Evolutionary conservation across 1,139 yeast genomes (phyloP).

Genomic region (Zygosaccharomyces sapae): DNA sequence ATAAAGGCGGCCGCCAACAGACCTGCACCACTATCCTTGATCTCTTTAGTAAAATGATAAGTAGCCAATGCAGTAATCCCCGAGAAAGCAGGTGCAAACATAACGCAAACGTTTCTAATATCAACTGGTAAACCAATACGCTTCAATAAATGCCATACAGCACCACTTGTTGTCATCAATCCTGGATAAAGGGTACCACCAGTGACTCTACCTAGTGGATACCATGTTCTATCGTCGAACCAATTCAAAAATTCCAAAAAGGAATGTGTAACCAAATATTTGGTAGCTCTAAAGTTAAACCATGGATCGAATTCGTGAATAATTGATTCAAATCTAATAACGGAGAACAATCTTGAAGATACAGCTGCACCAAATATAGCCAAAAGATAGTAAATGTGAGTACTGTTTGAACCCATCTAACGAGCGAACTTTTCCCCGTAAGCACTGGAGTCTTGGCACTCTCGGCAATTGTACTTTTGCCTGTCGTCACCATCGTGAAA

Average conservation of each 20-base stretch:
- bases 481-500: background rate
- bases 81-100: conserved; percentile 94
- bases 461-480: background rate
- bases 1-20: conserved; percentile 88
- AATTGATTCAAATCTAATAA: conserved; percentile 84
- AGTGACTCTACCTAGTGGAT: conserved; percentile 96
- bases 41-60: conserved; percentile 82
- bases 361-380: conserved; percentile 86
- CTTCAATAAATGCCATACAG: conserved; percentile 72
- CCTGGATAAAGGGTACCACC: conserved; percentile 99
- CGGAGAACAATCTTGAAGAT: conserved; percentile 78
- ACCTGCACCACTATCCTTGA: conserved; percentile 89
- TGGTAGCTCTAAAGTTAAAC: conserved; percentile 96
- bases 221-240: conserved; percentile 99
- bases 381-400: conserved; percentile 62
- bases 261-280: conserved; percentile 76
- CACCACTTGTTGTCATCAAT: conserved; percentile 92
- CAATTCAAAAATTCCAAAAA: conserved; percentile 91
- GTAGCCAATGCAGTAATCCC: conserved; percentile 91
- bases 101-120: conserved; percentile 90
- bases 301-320: conserved; percentile 99
- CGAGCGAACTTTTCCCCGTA: background rate
- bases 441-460: background rate
- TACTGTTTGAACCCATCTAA: conserved; percentile 34
- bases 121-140: conserved; percentile 78